These are phyloP conservation scores for Myriosclerotinia scirpicola DNA, from an alignment of 2,329 filamentous ascomycete species.

Conservation along the genomic window DNA sequence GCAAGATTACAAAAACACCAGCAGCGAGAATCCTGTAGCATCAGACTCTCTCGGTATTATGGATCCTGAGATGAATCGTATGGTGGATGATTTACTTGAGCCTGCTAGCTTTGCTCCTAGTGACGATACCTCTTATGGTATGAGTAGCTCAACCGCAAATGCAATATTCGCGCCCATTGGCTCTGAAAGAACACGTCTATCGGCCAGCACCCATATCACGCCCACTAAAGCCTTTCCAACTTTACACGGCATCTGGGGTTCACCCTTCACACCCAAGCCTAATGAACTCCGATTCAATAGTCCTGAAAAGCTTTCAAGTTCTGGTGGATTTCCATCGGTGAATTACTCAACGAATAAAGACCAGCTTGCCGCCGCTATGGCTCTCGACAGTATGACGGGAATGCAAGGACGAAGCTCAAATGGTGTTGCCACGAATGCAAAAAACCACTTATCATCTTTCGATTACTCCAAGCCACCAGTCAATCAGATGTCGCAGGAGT, in stretches of 20 bases:
- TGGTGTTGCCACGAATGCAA: slow-evolving; percentile 26
- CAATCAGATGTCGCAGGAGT: slow-evolving; percentile 33
- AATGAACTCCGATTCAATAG: slow-evolving; percentile 44
- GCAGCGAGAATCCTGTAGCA: not conserved
- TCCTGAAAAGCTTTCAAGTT: slow-evolving; percentile 41
- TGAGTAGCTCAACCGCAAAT: slow-evolving; percentile 53
- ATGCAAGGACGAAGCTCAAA: slow-evolving; percentile 20
- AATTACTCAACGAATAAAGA: slow-evolving; percentile 31
- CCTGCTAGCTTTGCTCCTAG: slow-evolving; percentile 40
- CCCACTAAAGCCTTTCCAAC: slow-evolving; percentile 38
- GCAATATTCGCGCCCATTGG: slow-evolving; percentile 50
- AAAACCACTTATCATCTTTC: slow-evolving; percentile 22
- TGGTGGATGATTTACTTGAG: slow-evolving; percentile 57
- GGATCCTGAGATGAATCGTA: slow-evolving; percentile 53
- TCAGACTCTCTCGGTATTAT: slow-evolving; percentile 35
- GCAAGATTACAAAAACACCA: not conserved
- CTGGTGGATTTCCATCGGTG: slow-evolving; percentile 40
- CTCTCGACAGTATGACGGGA: slow-evolving; percentile 36
- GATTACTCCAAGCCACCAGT: slow-evolving; percentile 26
- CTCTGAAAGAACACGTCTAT: slow-evolving; percentile 37
- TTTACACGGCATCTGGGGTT: slow-evolving; percentile 48
- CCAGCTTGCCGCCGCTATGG: slow-evolving; percentile 30
- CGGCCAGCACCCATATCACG: slow-evolving; percentile 40
- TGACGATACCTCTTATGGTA: slow-evolving; percentile 53
- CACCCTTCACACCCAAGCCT: slow-evolving; percentile 46